Base-by-base conservation (phyloP, 495 filamentous ascomycete genomes). In the Daldinia loculata region DNA sequence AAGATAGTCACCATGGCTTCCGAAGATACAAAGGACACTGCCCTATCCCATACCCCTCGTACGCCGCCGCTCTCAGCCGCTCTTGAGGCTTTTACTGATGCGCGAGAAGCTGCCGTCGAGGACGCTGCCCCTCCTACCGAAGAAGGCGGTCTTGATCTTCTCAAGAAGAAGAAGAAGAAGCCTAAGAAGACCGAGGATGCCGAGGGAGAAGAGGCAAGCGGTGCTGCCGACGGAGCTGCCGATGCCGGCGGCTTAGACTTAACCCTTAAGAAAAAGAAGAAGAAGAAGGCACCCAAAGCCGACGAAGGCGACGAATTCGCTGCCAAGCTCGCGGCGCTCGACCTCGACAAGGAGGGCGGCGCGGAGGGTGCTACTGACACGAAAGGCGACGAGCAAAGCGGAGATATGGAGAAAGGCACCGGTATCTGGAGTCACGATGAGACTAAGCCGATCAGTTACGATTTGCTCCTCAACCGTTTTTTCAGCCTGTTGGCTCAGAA, bases 231-330 rank as follows among this genome's bases (percentile, higher is more conserved):
- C 30, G 66, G 70, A 9, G 51, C 70, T 12, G 70, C 27, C 24
- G 70, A 73, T 17, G 61, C 65, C 69, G 88, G 84, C 19, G 90
- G 90, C 60, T 85, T 95, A 74, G 92, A 96, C 81, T 87, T 92
- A 30, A 86, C 88, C 61, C 84, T 96, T 83, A 97, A 97, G 84
- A 97, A 97, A 80, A 97, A 93, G 81, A 95, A 97, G 86, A 97
- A 97, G 89, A 95, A 93, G 88, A 95, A 95, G 89, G 75, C 83
- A 66, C 85, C 88, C 77, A 93, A 92, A 84, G 85, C 81, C 32
- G 81, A 77, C 56, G 88, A 88, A 62, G 82, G 85, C 27, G 86
- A 89, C 36, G 82, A 85, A 39, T 86, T 87, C 67, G 83, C 85
- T 56, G 84, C 83, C 76, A 88, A 88, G 78, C 72, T 89, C 52